Conservation (phyloP, 805 yeast species). For the Candida parachauliodes region DNA sequence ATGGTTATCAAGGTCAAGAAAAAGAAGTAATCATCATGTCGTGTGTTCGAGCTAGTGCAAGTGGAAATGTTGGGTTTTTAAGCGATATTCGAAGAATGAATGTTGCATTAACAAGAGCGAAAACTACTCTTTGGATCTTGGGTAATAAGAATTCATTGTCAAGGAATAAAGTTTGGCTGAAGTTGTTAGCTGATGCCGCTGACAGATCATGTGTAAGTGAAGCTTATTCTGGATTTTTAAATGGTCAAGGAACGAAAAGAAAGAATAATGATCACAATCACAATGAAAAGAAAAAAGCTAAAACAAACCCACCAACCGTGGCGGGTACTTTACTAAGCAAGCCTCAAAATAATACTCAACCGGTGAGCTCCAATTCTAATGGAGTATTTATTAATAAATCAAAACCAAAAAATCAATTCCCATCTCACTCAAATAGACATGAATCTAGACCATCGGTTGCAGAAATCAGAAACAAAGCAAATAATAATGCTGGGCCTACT, state of each 20-base stretch:
- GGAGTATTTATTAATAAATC: background rate
- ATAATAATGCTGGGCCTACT: conserved; percentile 1
- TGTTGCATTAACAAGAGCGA: conserved; percentile 93
- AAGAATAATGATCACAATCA: background rate
- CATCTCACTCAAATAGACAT: too few species aligned
- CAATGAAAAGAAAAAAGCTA: background rate
- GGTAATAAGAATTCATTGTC: conserved; percentile 71
- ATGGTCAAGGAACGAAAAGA: conserved; percentile 2
- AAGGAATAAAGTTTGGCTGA: conserved; percentile 69
- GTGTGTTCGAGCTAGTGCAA: conserved; percentile 84
- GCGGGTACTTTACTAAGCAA: conserved; percentile 1
- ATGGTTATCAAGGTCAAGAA: conserved; percentile 91
- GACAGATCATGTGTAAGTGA: conserved; percentile 34
- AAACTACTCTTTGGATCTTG: conserved; percentile 85
- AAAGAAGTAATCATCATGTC: conserved; percentile 91
- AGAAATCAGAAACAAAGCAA: conserved; percentile 1
- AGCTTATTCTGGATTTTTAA: conserved; percentile 37
- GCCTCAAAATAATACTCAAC: background rate
- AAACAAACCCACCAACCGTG: background rate
- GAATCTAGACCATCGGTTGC: conserved; percentile 2
- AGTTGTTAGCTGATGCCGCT: conserved; percentile 63
- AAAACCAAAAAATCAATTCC: too few species aligned
- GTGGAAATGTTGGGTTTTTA: conserved; percentile 76
- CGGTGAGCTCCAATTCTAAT: too few species aligned
- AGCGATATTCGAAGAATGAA: conserved; percentile 94